A percentile compares a stretch with the other conserved stretches of the same genome.
Evolutionary conservation across 192 early-diverging fungal species (phyloP).

Genomic region (Backusella tuberculispora): DNA sequence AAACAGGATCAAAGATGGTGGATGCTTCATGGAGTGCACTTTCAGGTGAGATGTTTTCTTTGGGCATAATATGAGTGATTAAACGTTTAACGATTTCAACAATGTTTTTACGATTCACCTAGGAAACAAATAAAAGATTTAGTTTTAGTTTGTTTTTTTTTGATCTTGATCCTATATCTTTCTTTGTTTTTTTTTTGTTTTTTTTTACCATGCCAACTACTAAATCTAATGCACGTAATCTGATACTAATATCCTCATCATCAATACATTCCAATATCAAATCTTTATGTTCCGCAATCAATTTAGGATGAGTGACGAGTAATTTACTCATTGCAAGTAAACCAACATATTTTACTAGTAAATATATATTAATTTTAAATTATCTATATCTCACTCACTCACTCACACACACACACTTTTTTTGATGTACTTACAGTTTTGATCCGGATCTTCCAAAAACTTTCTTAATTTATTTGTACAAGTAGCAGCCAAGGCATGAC

Average conservation of each 20-base stretch:
- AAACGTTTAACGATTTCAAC: slow-evolving; percentile 82
- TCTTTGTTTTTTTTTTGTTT: too few relatives aligned
- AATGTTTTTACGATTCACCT: slow-evolving; percentile 80
- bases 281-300: slow-evolving; percentile 82
- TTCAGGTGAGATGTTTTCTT: slow-evolving; percentile 33
- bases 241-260: slow-evolving; percentile 90
- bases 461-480: slow-evolving; percentile 81
- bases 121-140: not conserved
- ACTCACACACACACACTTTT: not conserved
- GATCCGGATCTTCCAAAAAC: slow-evolving; percentile 88
- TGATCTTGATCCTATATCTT: not conserved
- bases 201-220: slow-evolving; percentile 76
- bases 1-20: slow-evolving; percentile 63
- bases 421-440: slow-evolving; percentile 72
- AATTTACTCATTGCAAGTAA: slow-evolving; percentile 85
- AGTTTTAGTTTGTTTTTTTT: too few relatives aligned
- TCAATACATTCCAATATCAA: slow-evolving; percentile 89
- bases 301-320: slow-evolving; percentile 79
- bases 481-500: slow-evolving; percentile 71
- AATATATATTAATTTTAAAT: not conserved
- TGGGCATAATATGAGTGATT: slow-evolving; percentile 75
- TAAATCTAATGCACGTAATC: slow-evolving; percentile 86
- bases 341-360: slow-evolving; percentile 95
- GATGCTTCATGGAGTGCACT: slow-evolving; percentile 33
- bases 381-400: not conserved